Percentiles rank a stretch among this genome's conserved stretches.
Evolutionary conservation across 163 green algal genomes (phyloP).

Genomic region (Chloromonas sp.): DNA sequence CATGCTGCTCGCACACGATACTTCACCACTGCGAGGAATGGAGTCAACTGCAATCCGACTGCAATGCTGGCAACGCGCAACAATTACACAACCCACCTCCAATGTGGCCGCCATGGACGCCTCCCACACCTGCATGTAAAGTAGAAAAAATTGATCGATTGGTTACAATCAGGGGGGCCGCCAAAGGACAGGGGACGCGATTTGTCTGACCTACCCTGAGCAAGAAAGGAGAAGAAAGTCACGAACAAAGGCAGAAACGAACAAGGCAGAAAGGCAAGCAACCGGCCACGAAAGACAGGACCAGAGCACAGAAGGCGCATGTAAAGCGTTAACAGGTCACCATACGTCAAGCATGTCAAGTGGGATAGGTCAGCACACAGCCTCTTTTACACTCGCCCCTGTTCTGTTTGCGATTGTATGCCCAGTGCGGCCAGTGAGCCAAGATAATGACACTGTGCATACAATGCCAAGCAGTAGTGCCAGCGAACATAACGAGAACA

Average conservation of each 20-base stretch:
- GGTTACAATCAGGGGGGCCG: neutral
- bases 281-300: too few relatives aligned
- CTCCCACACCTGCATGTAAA: constrained; percentile 4
- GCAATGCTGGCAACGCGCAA: neutral
- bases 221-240: too few relatives aligned
- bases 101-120: constrained; percentile 1
- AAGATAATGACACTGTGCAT: too few relatives aligned
- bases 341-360: neutral
- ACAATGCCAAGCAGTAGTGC: too few relatives aligned
- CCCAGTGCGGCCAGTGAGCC: too few relatives aligned
- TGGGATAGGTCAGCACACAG: neutral
- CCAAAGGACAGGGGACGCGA: neutral
- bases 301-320: neutral
- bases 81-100: neutral
- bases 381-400: neutral
- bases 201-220: too few relatives aligned
- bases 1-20: neutral
- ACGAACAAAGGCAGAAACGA: too few relatives aligned
- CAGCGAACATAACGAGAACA: too few relatives aligned
- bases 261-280: too few relatives aligned
- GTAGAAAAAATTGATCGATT: neutral
- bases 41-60: neutral
- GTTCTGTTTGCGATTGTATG: neutral
- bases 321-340: neutral
- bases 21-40: neutral